Conservation (phyloP, 164 flowering plant species). For the Paratinospora sagittata region DNA sequence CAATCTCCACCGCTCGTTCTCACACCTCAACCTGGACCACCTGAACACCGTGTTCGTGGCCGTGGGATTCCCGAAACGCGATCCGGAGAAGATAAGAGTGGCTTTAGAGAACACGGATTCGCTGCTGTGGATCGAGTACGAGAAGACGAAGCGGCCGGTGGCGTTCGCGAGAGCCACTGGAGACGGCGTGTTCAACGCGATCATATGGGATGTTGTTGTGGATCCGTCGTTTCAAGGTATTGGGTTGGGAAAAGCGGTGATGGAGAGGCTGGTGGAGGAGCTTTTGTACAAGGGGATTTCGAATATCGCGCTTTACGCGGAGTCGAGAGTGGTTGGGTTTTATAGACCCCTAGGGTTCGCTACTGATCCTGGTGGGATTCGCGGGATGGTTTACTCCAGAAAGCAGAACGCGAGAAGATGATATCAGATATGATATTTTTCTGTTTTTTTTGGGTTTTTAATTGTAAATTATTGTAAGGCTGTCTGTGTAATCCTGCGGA, state of each 20-base stretch:
- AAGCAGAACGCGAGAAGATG: slow-evolving; percentile 35
- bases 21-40: slow-evolving; percentile 67
- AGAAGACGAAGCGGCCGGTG: slow-evolving; percentile 56
- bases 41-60: slow-evolving; percentile 77
- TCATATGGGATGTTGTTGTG: slow-evolving; percentile 98
- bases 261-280: slow-evolving; percentile 69
- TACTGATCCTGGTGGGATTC: slow-evolving; percentile 90
- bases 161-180: slow-evolving; percentile 97
- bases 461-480: too few species aligned
- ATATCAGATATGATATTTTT: too few species aligned
- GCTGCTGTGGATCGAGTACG: slow-evolving; percentile 73
- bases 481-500: too few species aligned
- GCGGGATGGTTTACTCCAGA: slow-evolving; percentile 83
- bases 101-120: slow-evolving; percentile 77
- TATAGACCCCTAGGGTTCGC: slow-evolving; percentile 87
- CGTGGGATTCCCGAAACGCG: slow-evolving; percentile 86
- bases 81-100: slow-evolving; percentile 56
- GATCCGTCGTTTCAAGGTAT: slow-evolving; percentile 92
- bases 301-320: slow-evolving; percentile 82
- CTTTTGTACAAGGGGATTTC: slow-evolving; percentile 53
- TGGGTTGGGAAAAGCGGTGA: slow-evolving; percentile 87
- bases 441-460: too few species aligned
- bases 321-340: slow-evolving; percentile 89
- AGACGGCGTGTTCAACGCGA: slow-evolving; percentile 91
- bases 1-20: slow-evolving; percentile 45